Evolutionary conservation across 805 yeast species (phyloP), one percentile per base, ranked within the genome.

Genomic region (Suhomyces xylopsoci): DNA sequence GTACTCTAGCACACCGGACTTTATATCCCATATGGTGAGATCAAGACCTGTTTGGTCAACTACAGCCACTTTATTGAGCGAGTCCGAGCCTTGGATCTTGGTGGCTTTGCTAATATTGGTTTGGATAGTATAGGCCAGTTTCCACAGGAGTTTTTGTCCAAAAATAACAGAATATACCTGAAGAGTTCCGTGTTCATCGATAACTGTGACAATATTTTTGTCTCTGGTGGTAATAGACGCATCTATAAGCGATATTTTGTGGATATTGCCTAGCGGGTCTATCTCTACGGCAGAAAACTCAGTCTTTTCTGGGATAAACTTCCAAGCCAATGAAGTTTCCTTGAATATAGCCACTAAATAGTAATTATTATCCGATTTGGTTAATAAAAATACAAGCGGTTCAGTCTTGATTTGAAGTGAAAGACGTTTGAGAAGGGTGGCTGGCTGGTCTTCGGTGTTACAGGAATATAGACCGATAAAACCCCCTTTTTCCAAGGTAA

Each of bases 11-110:
- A 88, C 82, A 3, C 85, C 81, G 28, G 85, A 75, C 45, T 77
- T 78, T 36, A 85, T 73, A 66, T 91, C 96, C 96, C 97, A 93
- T n/a, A 92, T 81, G 0, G 85, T 73, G 42, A 93, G 66, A 40
- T 71, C 70, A 41, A 69, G 69, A 5, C 82, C 81, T 1, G 72
- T 52, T 15, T 74, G 74, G 64, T 82, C 85, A n/a, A 87, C 85
- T 32, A 90, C 76, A 1, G 96, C 96, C 44, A 90, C 69, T 58
- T 88, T 90, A 48, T 83, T 81, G 8, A 86, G 81, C 2, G 67
- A 57, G 0, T 94, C 84, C 0, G 97, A 88, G 0, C 92, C 96
- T 48, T 85, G 82, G 1, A 90, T 77, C 47, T 76, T 74, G 12
- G 80, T 66, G 2, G 87, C 81, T 28, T 79, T 68, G 4, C 55